Conservation (phyloP, 805 yeast species). For the Zygosaccharomyces lentus region DNA sequence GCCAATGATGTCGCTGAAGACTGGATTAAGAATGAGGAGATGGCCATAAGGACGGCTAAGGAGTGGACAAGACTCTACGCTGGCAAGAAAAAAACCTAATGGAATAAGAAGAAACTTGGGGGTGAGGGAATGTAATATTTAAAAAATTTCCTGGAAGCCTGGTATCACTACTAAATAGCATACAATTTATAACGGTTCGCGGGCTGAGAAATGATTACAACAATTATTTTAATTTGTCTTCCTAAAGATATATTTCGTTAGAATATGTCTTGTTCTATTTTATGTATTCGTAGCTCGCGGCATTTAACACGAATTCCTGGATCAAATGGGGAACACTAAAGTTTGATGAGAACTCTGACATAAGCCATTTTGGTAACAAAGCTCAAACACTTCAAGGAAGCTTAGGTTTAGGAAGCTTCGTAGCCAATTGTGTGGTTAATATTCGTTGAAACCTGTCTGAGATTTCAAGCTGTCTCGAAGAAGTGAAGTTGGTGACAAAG, state of each 20-base stretch:
- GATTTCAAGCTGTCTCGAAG: not conserved
- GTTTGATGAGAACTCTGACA: conserved; percentile 1
- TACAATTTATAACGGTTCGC: conserved; percentile 1
- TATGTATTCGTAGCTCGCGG: conserved; percentile 5
- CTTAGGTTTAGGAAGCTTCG: not conserved
- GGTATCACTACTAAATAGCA: not conserved
- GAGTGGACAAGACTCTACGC: conserved; percentile 42
- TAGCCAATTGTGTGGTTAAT: not conserved
- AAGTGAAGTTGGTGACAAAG: not conserved
- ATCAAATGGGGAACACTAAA: not conserved
- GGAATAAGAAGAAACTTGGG: not conserved
- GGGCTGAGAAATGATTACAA: not conserved
- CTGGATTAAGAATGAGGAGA: conserved; percentile 82
- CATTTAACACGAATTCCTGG: conserved; percentile 5
- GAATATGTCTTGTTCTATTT: not conserved
- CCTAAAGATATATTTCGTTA: not conserved
- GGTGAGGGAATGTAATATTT: not conserved
- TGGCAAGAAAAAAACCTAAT: conserved; percentile 8
- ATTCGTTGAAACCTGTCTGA: not conserved
- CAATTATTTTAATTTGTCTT: not conserved
- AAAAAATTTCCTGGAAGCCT: not conserved
- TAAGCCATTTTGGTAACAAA: not conserved
- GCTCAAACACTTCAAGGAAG: not conserved
- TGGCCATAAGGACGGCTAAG: conserved; percentile 75
- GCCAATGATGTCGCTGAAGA: conserved; percentile 97